phyloP scores from a whole-genome alignment of 1,284 basidiomycete genomes.

The Butyriboletus regius region DNA sequence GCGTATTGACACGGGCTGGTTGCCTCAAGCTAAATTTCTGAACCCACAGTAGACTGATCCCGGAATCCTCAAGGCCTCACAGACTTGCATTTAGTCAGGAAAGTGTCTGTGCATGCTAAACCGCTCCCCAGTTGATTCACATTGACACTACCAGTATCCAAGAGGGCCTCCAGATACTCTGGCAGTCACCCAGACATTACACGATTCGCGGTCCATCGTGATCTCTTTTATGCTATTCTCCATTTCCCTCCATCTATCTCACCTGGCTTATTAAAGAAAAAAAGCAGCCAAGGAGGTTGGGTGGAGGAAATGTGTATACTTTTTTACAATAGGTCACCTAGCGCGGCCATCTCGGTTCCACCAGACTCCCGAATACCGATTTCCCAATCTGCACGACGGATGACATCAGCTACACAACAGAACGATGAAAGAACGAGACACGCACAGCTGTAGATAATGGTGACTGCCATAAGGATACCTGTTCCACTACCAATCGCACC shows the following conservation, averaged over 20 bases:
- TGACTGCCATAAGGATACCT: constrained; percentile 95
- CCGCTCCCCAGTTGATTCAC: neutral
- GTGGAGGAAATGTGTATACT: neutral
- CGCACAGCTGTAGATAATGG: constrained; percentile 86
- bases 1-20: no score
- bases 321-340: constrained; percentile 55
- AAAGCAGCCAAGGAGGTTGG: constrained; percentile 2
- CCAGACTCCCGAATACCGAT: constrained; percentile 51
- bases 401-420: neutral
- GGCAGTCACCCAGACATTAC: neutral
- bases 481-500: constrained; percentile 95
- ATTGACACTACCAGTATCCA: neutral
- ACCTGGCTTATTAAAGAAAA: constrained; percentile 2
- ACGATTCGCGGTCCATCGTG: neutral
- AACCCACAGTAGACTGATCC: no score
- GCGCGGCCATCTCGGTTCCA: constrained; percentile 66
- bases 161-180: neutral
- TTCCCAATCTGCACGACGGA: constrained; percentile 22
- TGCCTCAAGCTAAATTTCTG: no score
- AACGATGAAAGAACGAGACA: neutral
- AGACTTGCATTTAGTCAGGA: neutral
- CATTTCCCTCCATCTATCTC: constrained; percentile 8
- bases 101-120: neutral
- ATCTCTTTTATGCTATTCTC: constrained; percentile 3
- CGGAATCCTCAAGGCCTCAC: neutral